Evolutionary conservation across 306 rosid genomes (phyloP).

Genomic region (Cicer chorassanicum): DNA sequence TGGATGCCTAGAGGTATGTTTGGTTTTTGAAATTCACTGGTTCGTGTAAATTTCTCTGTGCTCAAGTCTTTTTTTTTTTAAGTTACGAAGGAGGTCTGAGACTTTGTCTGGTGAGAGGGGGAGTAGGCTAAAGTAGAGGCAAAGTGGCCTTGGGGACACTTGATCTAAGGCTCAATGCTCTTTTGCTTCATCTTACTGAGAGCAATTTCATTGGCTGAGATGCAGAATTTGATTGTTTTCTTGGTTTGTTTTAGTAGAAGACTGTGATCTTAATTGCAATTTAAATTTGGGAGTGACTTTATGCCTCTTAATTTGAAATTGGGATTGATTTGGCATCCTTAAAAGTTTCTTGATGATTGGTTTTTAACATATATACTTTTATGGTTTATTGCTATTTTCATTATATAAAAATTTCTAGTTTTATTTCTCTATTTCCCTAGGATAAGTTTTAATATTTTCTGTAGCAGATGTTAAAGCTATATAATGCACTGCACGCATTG

Average conservation of each 20-base stretch:
- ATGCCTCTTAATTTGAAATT: not conserved
- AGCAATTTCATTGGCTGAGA: conserved; percentile 29
- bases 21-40: conserved; percentile 17
- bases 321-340: conserved; percentile 10
- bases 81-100: conserved; percentile 11
- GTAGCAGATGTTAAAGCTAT: conserved; percentile 6
- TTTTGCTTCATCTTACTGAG: conserved; percentile 2
- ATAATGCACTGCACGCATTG: not conserved
- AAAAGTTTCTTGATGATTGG: conserved; percentile 7
- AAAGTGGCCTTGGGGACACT: conserved; percentile 13
- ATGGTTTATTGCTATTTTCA: conserved; percentile 23
- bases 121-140: conserved; percentile 33
- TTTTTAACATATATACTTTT: not conserved
- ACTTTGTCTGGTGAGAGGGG: not conserved
- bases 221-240: conserved; percentile 24
- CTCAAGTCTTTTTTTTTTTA: not conserved
- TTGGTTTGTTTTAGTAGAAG: conserved; percentile 15
- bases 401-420: conserved; percentile 2
- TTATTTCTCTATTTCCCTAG: not conserved
- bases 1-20: conserved; percentile 98
- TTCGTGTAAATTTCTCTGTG: not conserved
- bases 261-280: conserved; percentile 5
- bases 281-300: conserved; percentile 34
- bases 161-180: conserved; percentile 18
- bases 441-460: conserved; percentile 23